Base-by-base conservation (phyloP, 176 grass and related monocot genomes). In the Calamus simplicifolius region DNA sequence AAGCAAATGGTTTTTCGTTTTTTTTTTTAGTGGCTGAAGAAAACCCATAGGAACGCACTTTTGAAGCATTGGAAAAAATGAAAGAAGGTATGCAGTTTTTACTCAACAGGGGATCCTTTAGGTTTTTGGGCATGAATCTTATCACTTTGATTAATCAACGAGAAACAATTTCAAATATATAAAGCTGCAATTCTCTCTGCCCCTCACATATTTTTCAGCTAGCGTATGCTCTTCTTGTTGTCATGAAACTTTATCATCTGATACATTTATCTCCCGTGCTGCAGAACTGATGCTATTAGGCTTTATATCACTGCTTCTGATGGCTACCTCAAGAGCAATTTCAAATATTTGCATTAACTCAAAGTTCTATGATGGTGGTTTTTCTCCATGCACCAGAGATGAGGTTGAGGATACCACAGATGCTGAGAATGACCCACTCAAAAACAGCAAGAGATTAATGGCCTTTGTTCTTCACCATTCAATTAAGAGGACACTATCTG, bases 221-320 rank as follows among this genome's bases (percentile, higher is more conserved):
- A 35, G 31, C 8, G 31, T 6, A 35, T 35, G 6, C 6, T 35
- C 31, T 35, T 35, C 31, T 35, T 35, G 8, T 35, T 35, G 8
- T 35, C 31, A 35, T 0, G 8, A 35, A 8, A 5, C 27, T 54
- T 62, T 5, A 10, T 61, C 49, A 53, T 38, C 58, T 54, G 6
- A 54, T 13, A 62, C 54, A 71, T 50, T 62, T 5, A 71, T 75
- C 38, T 18, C 0, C 31, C 54, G 29, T 67, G n/a, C 57, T 83
- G 73, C n/a, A 96, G 93, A 97, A 57, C 62, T 97, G 72, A 91
- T 97, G 92, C 8, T 97, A 62, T 83, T 97, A 16, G 92, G 92
- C 10, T 91, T 97, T 82, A 97, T 97, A 77, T 97, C 92, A 18
- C 75, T 97, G 54, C 78, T 97, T 19, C 72, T 97, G 25, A 75